These are phyloP conservation scores for Apophysomyces ossiformis DNA, from an alignment of 371 early-diverging fungal genomes.

Conservation along the genomic window DNA sequence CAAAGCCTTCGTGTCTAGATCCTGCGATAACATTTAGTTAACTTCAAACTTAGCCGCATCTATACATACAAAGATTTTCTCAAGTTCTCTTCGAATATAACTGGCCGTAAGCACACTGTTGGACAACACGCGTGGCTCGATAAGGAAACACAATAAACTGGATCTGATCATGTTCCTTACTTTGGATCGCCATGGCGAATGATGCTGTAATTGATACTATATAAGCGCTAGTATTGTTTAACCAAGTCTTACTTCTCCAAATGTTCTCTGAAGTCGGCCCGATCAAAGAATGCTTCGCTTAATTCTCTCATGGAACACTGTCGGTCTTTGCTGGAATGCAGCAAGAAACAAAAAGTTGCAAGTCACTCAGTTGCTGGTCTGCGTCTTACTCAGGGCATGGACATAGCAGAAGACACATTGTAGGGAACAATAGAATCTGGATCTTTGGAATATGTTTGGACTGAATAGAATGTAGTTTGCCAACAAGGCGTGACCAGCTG, in stretches of 20 bases:
- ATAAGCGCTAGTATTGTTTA: not conserved
- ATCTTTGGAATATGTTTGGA: not conserved
- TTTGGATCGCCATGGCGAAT: slow-evolving; percentile 26
- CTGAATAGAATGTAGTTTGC: slow-evolving; percentile 16
- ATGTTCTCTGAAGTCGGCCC: not conserved
- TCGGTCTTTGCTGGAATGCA: no score
- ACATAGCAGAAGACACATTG: slow-evolving; percentile 2
- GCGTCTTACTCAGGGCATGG: not conserved
- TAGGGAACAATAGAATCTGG: not conserved
- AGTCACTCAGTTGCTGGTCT: not conserved
- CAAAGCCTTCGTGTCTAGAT: slow-evolving; percentile 26
- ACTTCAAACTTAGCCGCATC: not conserved
- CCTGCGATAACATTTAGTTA: slow-evolving; percentile 10
- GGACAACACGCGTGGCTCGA: slow-evolving; percentile 11
- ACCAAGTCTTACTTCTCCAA: not conserved
- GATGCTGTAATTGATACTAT: slow-evolving; percentile 4
- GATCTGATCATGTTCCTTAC: slow-evolving; percentile 8
- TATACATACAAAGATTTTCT: slow-evolving; percentile 2
- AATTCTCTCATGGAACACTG: slow-evolving; percentile 2
- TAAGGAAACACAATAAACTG: not conserved
- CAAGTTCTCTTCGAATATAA: slow-evolving; percentile 6
- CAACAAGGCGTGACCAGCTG: slow-evolving; percentile 19
- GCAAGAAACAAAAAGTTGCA: not conserved
- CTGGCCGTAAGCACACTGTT: slow-evolving; percentile 13
- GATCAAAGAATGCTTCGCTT: slow-evolving; percentile 8